Evolutionary conservation across 2,329 filamentous ascomycete genomes (phyloP).

Genomic region (Aphanoascus verrucosus): DNA sequence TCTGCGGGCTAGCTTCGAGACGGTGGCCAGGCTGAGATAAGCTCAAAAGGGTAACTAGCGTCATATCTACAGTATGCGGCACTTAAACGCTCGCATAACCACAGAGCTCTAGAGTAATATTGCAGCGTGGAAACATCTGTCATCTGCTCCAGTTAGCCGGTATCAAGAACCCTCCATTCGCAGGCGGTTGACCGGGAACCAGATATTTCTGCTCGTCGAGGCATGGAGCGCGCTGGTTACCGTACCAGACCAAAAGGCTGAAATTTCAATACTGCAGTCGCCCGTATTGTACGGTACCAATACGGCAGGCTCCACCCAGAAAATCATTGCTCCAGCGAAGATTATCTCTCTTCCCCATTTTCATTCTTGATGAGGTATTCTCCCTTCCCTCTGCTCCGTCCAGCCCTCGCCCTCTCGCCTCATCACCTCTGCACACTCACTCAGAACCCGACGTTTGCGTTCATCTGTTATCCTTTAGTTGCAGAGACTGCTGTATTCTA

Average conservation of each 20-base stretch:
- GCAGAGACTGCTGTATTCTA: neutral
- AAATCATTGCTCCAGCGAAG: neutral
- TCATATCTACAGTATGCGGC: no score
- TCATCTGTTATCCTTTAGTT: neutral
- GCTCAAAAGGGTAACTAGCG: no score
- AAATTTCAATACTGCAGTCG: neutral
- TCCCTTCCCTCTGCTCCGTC: neutral
- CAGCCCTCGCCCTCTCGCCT: neutral
- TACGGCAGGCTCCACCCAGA: conserved; percentile 4
- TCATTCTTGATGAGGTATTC: conserved; percentile 1
- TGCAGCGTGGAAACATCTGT: no score
- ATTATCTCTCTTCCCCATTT: conserved; percentile 5
- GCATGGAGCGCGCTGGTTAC: neutral
- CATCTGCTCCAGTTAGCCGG: no score
- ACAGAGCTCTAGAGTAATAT: no score
- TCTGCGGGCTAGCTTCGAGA: no score
- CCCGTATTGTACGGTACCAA: conserved; percentile 2
- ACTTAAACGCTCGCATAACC: no score
- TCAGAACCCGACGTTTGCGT: neutral
- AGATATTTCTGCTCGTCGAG: neutral
- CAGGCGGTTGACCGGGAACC: neutral
- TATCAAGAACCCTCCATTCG: no score
- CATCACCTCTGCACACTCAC: neutral
- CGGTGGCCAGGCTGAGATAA: no score
- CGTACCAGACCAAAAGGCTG: neutral